Conservation (phyloP, 169 alveolate genomes). For the Babesia bigemina region DNA sequence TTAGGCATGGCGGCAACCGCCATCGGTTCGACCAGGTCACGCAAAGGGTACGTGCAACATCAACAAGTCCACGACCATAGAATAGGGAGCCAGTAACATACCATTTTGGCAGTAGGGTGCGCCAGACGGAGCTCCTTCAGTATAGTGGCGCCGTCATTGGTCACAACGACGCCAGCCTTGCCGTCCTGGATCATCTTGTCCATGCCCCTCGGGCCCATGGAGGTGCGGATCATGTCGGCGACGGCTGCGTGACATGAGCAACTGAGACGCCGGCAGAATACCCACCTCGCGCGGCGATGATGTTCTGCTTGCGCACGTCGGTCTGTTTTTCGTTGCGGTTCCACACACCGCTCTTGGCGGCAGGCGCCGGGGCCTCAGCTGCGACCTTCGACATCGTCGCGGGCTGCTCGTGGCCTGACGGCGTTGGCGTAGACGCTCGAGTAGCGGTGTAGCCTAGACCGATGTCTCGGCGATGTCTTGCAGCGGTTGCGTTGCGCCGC, state of each 20-base stretch:
- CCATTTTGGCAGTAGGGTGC: slow-evolving; percentile 98
- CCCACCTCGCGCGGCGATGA: slow-evolving; percentile 83
- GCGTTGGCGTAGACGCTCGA: neutral
- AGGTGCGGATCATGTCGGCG: slow-evolving; percentile 96
- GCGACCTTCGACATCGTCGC: slow-evolving; percentile 30
- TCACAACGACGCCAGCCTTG: slow-evolving; percentile 95
- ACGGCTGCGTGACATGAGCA: slow-evolving; percentile 80
- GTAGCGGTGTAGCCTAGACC: neutral
- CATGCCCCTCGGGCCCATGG: slow-evolving; percentile 99
- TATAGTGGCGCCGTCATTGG: slow-evolving; percentile 99
- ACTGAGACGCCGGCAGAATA: slow-evolving; percentile 16
- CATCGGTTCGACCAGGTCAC: no score
- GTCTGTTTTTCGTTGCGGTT: slow-evolving; percentile 78
- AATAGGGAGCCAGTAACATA: slow-evolving; percentile 1
- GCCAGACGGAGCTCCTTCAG: slow-evolving; percentile 94
- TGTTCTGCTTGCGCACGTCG: slow-evolving; percentile 83
- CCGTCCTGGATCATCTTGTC: slow-evolving; percentile 98
- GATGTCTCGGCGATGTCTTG: neutral
- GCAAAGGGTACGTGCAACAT: no score
- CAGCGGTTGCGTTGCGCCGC: neutral
- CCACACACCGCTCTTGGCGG: slow-evolving; percentile 68
- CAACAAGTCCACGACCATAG: neutral
- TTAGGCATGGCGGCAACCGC: no score
- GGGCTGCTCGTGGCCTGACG: neutral
- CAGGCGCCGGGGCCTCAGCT: slow-evolving; percentile 62